Base-by-base conservation (phyloP, 225 moss, liverwort and hornwort genomes). In the Pseudoscleropodium purum region DNA sequence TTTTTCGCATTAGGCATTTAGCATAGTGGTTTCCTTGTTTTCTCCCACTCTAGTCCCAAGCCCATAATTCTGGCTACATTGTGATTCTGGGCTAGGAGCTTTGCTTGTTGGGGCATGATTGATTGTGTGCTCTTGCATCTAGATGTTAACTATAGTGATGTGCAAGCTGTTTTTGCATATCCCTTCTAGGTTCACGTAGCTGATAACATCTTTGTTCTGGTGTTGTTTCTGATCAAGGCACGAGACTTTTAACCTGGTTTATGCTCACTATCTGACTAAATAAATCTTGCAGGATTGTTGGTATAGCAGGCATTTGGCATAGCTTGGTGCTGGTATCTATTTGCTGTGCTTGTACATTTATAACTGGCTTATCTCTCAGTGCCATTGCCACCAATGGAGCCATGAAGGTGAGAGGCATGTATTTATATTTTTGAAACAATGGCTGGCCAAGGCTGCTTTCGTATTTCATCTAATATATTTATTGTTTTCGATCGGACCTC, bases 321-420 rank as follows among this genome's bases (percentile, higher is more conserved):
- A 99, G 99, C 86, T 89, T 99, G 83, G 90, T 99, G 67, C 91
- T 99, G 88, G 99, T 99, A 45, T 91, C 93, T 60, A 91, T 99
- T 86, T 99, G 99, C 92, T 99, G 99, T 91, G 85, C 95, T 61
- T 99, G 99, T 88, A 99, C 99, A 82, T 99, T 99, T 74, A 75
- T 99, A 85, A 99, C 99, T 89, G 99, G 99, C n/a, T 82, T 99
- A 77, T 99, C 99, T 51, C 94, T 99, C 76, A 99, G 99, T 93
- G 99, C 99, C 66, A 99, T 99, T 88, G 99, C 99, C 79, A 99
- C 99, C 65, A 99, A 99, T 91, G 99, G 99, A 89, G 99, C 99
- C 75, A 99, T 99, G 99, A 99, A 99, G 97, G 98, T 98, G 84
- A 76, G 90, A 54, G 54, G 70, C 81, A 23, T 74, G 18, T n/a